Base-by-base conservation (phyloP, 345 rosid species). In the Citrus maxima region DNA sequence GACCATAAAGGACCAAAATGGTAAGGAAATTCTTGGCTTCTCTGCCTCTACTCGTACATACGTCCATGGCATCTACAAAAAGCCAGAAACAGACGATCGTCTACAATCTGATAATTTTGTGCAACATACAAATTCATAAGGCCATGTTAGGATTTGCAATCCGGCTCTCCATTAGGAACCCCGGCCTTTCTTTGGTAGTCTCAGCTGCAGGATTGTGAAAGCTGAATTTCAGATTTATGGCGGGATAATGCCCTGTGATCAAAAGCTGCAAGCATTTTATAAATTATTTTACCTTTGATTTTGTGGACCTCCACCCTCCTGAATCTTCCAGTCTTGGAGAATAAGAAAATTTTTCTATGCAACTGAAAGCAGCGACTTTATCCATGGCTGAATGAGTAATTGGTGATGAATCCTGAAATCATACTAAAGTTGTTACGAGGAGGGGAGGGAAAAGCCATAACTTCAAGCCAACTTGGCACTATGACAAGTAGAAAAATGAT, bases 301-400 rank as follows among this genome's bases (percentile, higher is more conserved):
- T 89, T 35, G 98, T 94, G 46, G 89, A 86, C 74, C 99, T 93
- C 98, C 98, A 94, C 63, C 97, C 98, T 51, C 89, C 91, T 30
- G 84, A 74, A 37, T 67, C 81, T 72, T 80, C 69, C 64, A 79
- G 85, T 38, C 21, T 82, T 6, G 92, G 90, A 28, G 91, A 83
- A 77, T 83, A 94, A 30, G 97, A 70, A 83, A 92, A 93, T 67
- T 74, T 85, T 10, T 86, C 92, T 62, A 90, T 86, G 86, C 90
- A 77, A 78, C 83, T 86, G 5, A 89, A 79, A 68, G 71, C 73
- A 19, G 84, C 84, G 42, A 37, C 75, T 78, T 85, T 90, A 40
- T 85, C 86, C 77, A 32, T 69, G 49, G 54, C 71, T 67, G 80
- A 78, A 55, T 67, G 40, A 21, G 71, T 65, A 37, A 67, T 67